phyloP scores from a whole-genome alignment of 768 basidiomycete genomes.

The Leccinum barrowsii region DNA sequence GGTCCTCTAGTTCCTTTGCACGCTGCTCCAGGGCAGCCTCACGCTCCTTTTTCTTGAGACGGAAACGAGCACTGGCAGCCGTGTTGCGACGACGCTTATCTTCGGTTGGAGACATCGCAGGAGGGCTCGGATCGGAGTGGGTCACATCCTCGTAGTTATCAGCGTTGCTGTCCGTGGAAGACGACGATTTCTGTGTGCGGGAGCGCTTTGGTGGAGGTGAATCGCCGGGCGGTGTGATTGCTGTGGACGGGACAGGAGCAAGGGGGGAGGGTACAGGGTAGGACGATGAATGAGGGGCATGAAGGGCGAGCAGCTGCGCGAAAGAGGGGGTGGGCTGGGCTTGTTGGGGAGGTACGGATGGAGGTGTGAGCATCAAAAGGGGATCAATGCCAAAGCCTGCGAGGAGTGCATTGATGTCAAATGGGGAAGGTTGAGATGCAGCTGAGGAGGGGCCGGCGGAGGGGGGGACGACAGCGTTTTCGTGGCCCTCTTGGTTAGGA shows the following conservation, averaged over 20 bases:
- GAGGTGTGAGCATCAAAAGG: slow-evolving; percentile 32
- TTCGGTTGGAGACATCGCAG: slow-evolving; percentile 55
- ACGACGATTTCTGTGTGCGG: slow-evolving; percentile 51
- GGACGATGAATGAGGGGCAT: slow-evolving; percentile 37
- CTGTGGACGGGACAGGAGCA: slow-evolving; percentile 8
- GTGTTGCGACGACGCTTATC: slow-evolving; percentile 95
- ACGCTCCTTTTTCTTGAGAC: slow-evolving; percentile 94
- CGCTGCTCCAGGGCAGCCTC: slow-evolving; percentile 84
- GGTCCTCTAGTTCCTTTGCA: slow-evolving; percentile 78
- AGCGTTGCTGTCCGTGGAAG: slow-evolving; percentile 19
- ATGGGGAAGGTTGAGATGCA: slow-evolving; percentile 35
- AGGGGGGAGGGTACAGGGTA: slow-evolving; percentile 19
- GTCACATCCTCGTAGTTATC: slow-evolving; percentile 23
- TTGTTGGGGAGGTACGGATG: slow-evolving; percentile 27
- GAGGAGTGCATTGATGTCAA: slow-evolving; percentile 41
- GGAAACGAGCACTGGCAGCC: slow-evolving; percentile 88
- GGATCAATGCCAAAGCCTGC: slow-evolving; percentile 43
- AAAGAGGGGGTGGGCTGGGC: slow-evolving; percentile 47
- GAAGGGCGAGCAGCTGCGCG: slow-evolving; percentile 66
- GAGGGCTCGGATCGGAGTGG: slow-evolving; percentile 8
- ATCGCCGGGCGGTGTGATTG: slow-evolving; percentile 12
- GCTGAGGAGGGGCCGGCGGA: slow-evolving; percentile 31
- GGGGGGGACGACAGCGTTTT: slow-evolving; percentile 50
- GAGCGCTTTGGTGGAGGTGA: slow-evolving; percentile 44
- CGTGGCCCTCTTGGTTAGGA: slow-evolving; percentile 52